phyloP scores from a whole-genome alignment of 1,284 basidiomycete genomes.

The Meripilus lineatus region DNA sequence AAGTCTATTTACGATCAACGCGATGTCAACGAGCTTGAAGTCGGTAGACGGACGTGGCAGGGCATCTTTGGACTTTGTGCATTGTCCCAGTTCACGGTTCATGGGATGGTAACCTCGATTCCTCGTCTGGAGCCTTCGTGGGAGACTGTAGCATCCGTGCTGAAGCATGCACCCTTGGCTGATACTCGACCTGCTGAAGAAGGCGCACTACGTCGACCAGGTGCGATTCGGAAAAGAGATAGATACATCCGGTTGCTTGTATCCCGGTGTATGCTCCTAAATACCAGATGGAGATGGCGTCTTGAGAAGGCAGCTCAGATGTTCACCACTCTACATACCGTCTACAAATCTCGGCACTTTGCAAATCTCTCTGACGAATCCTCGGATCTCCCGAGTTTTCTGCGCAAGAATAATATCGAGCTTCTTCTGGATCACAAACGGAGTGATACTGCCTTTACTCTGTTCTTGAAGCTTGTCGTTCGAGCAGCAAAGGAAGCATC shows the following conservation, averaged over 20 bases:
- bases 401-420: slow-evolving; percentile 56
- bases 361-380: slow-evolving; percentile 73
- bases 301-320: slow-evolving; percentile 56
- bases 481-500: slow-evolving; percentile 40
- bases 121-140: slow-evolving; percentile 60
- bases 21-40: slow-evolving; percentile 36
- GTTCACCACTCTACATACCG: slow-evolving; percentile 64
- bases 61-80: slow-evolving; percentile 67
- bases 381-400: slow-evolving; percentile 76
- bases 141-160: slow-evolving; percentile 54
- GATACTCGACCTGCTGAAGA: slow-evolving; percentile 44
- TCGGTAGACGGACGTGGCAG: slow-evolving; percentile 73
- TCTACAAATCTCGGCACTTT: slow-evolving; percentile 81
- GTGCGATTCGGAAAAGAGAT: slow-evolving; percentile 60
- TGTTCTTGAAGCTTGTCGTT: slow-evolving; percentile 78
- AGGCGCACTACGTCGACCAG: slow-evolving; percentile 36
- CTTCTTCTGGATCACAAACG: slow-evolving; percentile 49
- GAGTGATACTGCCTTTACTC: slow-evolving; percentile 71
- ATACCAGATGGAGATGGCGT: slow-evolving; percentile 72
- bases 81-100: slow-evolving; percentile 74
- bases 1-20: slow-evolving; percentile 25
- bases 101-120: slow-evolving; percentile 51
- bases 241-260: slow-evolving; percentile 73
- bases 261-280: slow-evolving; percentile 70
- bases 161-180: slow-evolving; percentile 61